Conservation (phyloP, 2,329 filamentous ascomycete genomes). For the Penicillium sp. region DNA sequence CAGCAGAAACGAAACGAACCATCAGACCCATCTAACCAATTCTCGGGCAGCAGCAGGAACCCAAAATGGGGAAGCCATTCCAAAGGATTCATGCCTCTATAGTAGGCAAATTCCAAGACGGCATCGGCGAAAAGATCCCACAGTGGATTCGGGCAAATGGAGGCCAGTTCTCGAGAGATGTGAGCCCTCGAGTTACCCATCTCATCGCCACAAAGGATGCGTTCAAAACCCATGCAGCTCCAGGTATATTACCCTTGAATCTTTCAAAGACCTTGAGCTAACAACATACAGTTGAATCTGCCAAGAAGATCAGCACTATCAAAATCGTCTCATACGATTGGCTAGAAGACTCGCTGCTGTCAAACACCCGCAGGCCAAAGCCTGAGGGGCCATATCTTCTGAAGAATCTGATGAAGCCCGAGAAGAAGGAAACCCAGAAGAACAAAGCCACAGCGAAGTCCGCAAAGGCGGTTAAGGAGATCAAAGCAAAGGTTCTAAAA, state of each 20-base stretch:
- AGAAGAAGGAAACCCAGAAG: conserved; percentile 9
- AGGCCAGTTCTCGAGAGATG: conserved; percentile 54
- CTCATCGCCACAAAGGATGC: conserved; percentile 64
- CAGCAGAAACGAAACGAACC: neutral
- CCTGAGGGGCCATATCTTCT: conserved; percentile 34
- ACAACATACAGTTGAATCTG: conserved; percentile 38
- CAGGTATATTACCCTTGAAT: conserved; percentile 29
- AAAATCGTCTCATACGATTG: conserved; percentile 49
- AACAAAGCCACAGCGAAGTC: neutral
- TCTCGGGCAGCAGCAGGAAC: neutral
- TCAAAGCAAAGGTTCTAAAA: neutral
- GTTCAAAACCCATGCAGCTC: conserved; percentile 51
- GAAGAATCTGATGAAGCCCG: conserved; percentile 38
- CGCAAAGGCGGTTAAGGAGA: neutral
- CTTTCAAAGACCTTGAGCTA: conserved; percentile 10
- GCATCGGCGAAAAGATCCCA: conserved; percentile 55
- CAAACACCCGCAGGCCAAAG: conserved; percentile 34
- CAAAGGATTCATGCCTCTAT: conserved; percentile 54
- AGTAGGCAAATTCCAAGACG: conserved; percentile 55
- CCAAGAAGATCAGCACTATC: conserved; percentile 36
- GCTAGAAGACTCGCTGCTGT: conserved; percentile 45
- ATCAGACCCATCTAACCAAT: neutral
- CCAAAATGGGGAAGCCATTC: conserved; percentile 47
- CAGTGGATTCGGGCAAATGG: conserved; percentile 64
- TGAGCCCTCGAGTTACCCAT: conserved; percentile 65